Evolutionary conservation across 2,329 filamentous ascomycete species (phyloP).

Genomic region (Sporothrix euskadiensis): DNA sequence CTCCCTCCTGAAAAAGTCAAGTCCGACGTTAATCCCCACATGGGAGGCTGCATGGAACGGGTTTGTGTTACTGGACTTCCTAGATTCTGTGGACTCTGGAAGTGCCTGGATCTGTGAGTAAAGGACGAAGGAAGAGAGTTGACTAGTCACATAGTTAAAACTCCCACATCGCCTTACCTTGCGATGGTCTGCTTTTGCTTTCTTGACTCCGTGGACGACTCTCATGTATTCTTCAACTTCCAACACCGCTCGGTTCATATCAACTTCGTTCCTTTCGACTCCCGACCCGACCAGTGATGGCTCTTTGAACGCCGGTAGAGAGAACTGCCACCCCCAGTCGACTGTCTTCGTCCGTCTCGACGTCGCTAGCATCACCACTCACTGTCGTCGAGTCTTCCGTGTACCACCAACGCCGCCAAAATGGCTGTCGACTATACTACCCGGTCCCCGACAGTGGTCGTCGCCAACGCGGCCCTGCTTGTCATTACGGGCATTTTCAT

Average conservation of each 20-base stretch:
- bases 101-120: not conserved
- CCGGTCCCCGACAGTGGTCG: slow-evolving; percentile 2
- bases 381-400: no score
- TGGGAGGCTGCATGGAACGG: slow-evolving; percentile 2
- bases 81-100: not conserved
- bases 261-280: not conserved
- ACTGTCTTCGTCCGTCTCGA: not conserved
- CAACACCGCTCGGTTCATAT: not conserved
- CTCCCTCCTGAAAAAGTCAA: no score
- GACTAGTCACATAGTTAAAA: not conserved
- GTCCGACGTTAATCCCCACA: not conserved
- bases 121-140: not conserved
- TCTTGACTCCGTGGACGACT: not conserved
- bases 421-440: not conserved
- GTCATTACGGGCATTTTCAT: slow-evolving; percentile 17
- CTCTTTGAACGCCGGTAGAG: not conserved
- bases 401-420: not conserved
- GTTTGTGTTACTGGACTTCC: not conserved
- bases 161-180: not conserved
- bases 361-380: not conserved
- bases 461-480: slow-evolving; percentile 2
- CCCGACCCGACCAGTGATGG: not conserved
- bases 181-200: not conserved
- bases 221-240: not conserved
- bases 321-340: not conserved